These are phyloP conservation scores for Cryptococcus neoformans DNA, from an alignment of 1,284 basidiomycete genomes.

Conservation along the genomic window DNA sequence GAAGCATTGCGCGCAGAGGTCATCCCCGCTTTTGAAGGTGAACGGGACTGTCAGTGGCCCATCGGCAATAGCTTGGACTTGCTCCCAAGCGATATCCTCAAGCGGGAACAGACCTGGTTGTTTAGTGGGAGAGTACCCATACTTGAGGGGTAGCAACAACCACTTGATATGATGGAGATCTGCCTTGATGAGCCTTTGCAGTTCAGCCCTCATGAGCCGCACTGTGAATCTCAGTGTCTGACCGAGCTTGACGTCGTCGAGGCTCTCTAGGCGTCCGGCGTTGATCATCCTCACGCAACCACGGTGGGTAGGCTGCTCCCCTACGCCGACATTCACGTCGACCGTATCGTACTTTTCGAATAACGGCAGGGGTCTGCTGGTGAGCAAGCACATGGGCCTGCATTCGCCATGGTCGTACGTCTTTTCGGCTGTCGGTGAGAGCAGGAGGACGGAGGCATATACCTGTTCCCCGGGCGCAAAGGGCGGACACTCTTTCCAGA, in stretches of 20 bases:
- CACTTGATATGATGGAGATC: neutral
- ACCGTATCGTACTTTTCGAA: slow-evolving; percentile 1
- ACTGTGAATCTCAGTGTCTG: slow-evolving; percentile 21
- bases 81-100: slow-evolving; percentile 35
- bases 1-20: slow-evolving; percentile 9
- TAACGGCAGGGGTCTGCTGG: slow-evolving; percentile 14
- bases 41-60: slow-evolving; percentile 13
- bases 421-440: neutral
- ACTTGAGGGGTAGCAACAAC: slow-evolving; percentile 4
- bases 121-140: neutral
- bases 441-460: slow-evolving; percentile 16
- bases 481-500: slow-evolving; percentile 17
- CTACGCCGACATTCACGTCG: slow-evolving; percentile 1
- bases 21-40: slow-evolving; percentile 6
- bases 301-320: slow-evolving; percentile 6
- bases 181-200: neutral
- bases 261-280: slow-evolving; percentile 17
- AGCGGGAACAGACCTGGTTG: slow-evolving; percentile 1
- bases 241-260: slow-evolving; percentile 9
- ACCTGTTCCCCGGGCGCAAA: slow-evolving; percentile 5
- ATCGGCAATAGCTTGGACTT: slow-evolving; percentile 15
- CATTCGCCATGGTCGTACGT: slow-evolving; percentile 4
- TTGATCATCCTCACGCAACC: slow-evolving; percentile 12
- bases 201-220: slow-evolving; percentile 18
- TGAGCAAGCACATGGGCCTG: slow-evolving; percentile 20